A percentile compares a stretch with the other conserved stretches of the same genome.
Conservation (phyloP, 2,329 filamentous ascomycete species). For the Sporothrix sp. region DNA sequence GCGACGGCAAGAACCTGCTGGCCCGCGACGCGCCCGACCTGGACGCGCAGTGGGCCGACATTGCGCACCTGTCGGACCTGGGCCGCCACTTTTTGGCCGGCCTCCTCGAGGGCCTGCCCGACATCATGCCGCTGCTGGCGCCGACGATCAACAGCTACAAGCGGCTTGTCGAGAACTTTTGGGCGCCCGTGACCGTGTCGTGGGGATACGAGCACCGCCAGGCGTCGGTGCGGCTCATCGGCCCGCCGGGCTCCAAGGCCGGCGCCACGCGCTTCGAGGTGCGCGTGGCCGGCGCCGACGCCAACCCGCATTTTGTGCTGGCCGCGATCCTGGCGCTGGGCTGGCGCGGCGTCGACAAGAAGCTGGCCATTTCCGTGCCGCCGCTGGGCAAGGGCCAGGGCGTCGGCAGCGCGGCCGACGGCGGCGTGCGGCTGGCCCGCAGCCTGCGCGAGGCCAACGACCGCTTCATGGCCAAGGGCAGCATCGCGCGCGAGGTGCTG, state of each 20-base stretch:
- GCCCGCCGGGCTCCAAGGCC: slow-evolving; percentile 73
- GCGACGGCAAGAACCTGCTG: slow-evolving; percentile 78
- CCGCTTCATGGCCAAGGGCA: slow-evolving; percentile 65
- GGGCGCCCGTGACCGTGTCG: slow-evolving; percentile 94
- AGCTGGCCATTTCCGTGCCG: slow-evolving; percentile 69
- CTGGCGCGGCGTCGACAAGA: slow-evolving; percentile 87
- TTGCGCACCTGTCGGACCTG: slow-evolving; percentile 73
- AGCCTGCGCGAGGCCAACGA: slow-evolving; percentile 74
- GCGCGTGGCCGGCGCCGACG: slow-evolving; percentile 85
- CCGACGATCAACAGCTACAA: slow-evolving; percentile 98
- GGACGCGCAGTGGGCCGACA: slow-evolving; percentile 61
- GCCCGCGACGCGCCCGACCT: slow-evolving; percentile 62
- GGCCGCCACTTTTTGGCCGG: slow-evolving; percentile 91
- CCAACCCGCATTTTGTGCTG: slow-evolving; percentile 81
- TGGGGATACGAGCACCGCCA: slow-evolving; percentile 96
- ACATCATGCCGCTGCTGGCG: slow-evolving; percentile 91
- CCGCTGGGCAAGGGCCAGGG: slow-evolving; percentile 80
- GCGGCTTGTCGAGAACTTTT: slow-evolving; percentile 95
- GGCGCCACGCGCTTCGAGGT: slow-evolving; percentile 89
- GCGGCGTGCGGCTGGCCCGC: slow-evolving; percentile 72
- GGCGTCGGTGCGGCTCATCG: slow-evolving; percentile 80
- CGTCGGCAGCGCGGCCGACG: slow-evolving; percentile 61
- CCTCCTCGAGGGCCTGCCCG: slow-evolving; percentile 75
- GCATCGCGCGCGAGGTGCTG: slow-evolving; percentile 86
- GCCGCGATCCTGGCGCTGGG: slow-evolving; percentile 79